phyloP scores from a whole-genome alignment of 768 basidiomycete species.

The Fibroporia radiculosa region DNA sequence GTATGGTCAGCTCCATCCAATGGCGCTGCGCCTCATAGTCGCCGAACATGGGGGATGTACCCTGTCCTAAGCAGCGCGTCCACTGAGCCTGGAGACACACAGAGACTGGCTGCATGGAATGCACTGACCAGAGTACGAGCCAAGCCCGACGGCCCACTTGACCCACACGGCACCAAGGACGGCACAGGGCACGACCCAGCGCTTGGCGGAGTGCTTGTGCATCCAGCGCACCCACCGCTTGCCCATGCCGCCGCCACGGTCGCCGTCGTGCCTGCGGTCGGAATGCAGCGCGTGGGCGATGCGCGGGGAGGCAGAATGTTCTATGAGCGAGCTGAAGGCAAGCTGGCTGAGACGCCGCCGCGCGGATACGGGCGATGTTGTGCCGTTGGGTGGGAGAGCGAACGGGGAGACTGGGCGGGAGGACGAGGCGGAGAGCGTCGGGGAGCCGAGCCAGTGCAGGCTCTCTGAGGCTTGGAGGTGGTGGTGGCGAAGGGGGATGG shows the following conservation, averaged over 20 bases:
- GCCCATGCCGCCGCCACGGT: conserved; percentile 35
- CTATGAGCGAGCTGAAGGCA: conserved; percentile 39
- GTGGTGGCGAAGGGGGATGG: conserved; percentile 59
- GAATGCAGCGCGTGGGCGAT: conserved; percentile 2
- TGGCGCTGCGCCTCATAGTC: conserved; percentile 93
- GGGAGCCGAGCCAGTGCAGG: conserved; percentile 51
- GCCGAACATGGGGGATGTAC: conserved; percentile 76
- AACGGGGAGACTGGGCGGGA: conserved; percentile 41
- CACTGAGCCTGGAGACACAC: conserved; percentile 4
- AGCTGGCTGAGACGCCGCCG: conserved; percentile 6
- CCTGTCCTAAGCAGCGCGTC: conserved; percentile 40
- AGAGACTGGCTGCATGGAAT: background rate
- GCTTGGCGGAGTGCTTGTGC: conserved; percentile 56
- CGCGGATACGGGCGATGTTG: background rate
- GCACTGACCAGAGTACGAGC: conserved; percentile 76
- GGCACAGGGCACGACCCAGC: conserved; percentile 50
- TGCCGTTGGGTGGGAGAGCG: conserved; percentile 15
- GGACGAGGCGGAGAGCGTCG: conserved; percentile 38
- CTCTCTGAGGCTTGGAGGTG: conserved; percentile 48
- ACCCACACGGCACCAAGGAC: conserved; percentile 48
- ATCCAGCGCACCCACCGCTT: conserved; percentile 73
- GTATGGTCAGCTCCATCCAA: conserved; percentile 89
- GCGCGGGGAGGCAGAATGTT: conserved; percentile 17
- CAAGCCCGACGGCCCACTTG: conserved; percentile 66
- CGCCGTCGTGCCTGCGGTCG: conserved; percentile 10